Percentiles rank a stretch among this genome's conserved stretches.
Evolutionary conservation across 306 rosid genomes (phyloP).

Genomic region (Medicago lupulina): DNA sequence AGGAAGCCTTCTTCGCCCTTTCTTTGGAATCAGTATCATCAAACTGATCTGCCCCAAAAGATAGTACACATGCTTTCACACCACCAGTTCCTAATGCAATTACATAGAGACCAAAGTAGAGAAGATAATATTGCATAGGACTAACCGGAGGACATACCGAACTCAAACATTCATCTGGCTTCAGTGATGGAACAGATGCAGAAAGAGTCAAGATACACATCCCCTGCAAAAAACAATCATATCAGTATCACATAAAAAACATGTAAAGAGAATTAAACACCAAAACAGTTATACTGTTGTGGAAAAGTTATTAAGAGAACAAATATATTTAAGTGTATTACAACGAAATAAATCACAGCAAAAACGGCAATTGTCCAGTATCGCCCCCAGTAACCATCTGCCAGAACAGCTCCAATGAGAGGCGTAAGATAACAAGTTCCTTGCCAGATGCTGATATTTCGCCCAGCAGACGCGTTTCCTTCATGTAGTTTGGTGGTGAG

Average conservation of each 20-base stretch:
- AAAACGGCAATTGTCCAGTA: constrained; percentile 86
- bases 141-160: constrained; percentile 73
- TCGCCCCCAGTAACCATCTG: constrained; percentile 96
- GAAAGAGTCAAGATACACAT: constrained; percentile 85
- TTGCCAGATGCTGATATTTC: constrained; percentile 82
- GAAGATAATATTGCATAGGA: constrained; percentile 66
- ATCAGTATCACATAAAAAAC: neutral
- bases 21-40: constrained; percentile 84
- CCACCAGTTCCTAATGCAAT: constrained; percentile 95
- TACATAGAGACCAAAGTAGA: constrained; percentile 85
- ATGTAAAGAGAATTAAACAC: too few species aligned
- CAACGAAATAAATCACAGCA: constrained; percentile 74
- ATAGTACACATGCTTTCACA: constrained; percentile 81
- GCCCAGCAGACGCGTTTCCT: constrained; percentile 84
- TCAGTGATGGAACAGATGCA: constrained; percentile 76
- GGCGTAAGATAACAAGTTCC: constrained; percentile 98
- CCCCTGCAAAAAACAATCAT: constrained; percentile 63
- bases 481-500: constrained; percentile 78
- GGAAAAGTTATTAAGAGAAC: neutral
- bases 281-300: neutral
- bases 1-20: constrained; percentile 76
- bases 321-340: constrained; percentile 40
- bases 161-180: constrained; percentile 70
- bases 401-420: constrained; percentile 84
- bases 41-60: constrained; percentile 95